phyloP scores from a whole-genome alignment of 306 rosid genomes.

The Vigna reflexopilosa region DNA sequence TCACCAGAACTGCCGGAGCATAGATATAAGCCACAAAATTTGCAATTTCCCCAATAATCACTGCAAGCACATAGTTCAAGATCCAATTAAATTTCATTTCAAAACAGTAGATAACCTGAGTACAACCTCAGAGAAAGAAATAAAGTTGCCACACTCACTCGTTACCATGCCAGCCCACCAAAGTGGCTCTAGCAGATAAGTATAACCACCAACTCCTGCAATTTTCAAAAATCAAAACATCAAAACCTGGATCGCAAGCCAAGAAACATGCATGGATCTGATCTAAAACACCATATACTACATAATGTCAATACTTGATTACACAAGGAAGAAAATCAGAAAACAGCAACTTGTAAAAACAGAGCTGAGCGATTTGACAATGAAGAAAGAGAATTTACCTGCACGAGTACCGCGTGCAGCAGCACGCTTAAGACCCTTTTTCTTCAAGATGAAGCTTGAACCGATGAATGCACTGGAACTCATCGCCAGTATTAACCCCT shows the following conservation, averaged over 20 bases:
- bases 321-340: background rate
- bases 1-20: conserved; percentile 94
- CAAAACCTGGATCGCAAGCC: conserved; percentile 5
- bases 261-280: conserved; percentile 30
- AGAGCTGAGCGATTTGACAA: background rate
- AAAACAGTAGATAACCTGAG: background rate
- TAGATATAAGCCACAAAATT: conserved; percentile 92
- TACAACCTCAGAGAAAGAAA: conserved; percentile 1
- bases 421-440: conserved; percentile 92
- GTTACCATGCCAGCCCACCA: conserved; percentile 99
- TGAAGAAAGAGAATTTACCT: conserved; percentile 51
- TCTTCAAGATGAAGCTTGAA: conserved; percentile 90
- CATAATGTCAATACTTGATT: background rate
- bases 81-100: conserved; percentile 30
- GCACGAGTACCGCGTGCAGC: conserved; percentile 81
- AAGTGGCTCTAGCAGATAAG: conserved; percentile 88
- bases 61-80: conserved; percentile 52
- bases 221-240: conserved; percentile 28
- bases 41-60: conserved; percentile 93
- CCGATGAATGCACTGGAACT: conserved; percentile 89
- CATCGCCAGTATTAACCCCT: conserved; percentile 78
- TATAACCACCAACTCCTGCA: conserved; percentile 88
- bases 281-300: background rate
- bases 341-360: background rate
- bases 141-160: conserved; percentile 60